Evolutionary conservation across 768 basidiomycete species (phyloP), one percentile per base, ranked within the genome.

Genomic region (Mrakia frigida): DNA sequence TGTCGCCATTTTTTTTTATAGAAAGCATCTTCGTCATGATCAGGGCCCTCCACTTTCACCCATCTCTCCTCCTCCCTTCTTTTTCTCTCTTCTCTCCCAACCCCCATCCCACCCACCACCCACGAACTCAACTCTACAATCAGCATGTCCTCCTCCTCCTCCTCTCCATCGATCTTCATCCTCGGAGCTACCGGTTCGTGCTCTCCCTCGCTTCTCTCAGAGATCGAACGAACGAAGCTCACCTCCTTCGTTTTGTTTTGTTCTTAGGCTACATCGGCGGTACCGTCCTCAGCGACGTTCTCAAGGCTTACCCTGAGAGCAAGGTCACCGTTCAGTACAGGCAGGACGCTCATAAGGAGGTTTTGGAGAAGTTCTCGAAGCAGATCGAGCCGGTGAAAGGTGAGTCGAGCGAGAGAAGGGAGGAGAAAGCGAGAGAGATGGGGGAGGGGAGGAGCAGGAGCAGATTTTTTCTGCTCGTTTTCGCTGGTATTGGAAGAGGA

Each of bases 321-420:
- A 21, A 39, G 9, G 37, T 73, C 65, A 52, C 56, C 39, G 76
- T 77, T 16, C 76, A 77, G 71, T 73, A 77, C 52, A 46, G 76
- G 3, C 46, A 46, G 46, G 76, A 71, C 37, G 60, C 33, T 13
- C 70, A 77, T 28, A 65, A 63, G 59, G 35, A 56, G 0, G 33
- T 68, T 11, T 60, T 77, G 43, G 41, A 52, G 46, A 37, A 67
- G n/a, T 73, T 73, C 50, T 68, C 52, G 1, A 25, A 37, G 33
- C 33, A 68, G 6, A 73, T 77, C 63, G 59, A 16, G 21, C 61
- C 76, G 0, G 59, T 77, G 52, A 77, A 77, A 53, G 75, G 75
- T 76, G 31, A 39, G 69, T 50, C 16, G 46, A 21, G 21, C 18
- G 14, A 50, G 43, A 43, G 43, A 50, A 18, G 46, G 9, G 46